phyloP scores from a whole-genome alignment of 163 green algal genomes.

The Scenedesmus sp. region DNA sequence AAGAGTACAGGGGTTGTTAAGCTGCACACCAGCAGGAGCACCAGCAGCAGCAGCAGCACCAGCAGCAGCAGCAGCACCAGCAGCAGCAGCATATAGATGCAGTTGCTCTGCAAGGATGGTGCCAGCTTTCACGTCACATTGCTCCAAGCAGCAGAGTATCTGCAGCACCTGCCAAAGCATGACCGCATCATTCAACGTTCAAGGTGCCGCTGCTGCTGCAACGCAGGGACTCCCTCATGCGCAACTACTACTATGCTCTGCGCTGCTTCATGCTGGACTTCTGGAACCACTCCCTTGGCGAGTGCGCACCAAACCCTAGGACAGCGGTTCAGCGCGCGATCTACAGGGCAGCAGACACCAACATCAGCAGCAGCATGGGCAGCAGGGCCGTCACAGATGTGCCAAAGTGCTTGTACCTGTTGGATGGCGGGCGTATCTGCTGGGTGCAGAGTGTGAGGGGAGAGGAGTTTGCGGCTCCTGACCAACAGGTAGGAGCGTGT shows the following conservation, averaged over 20 bases:
- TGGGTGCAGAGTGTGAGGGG: background rate
- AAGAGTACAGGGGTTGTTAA: too few relatives aligned
- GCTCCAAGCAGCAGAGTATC: too few relatives aligned
- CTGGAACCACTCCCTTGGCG: slow-evolving; percentile 2
- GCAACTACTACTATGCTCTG: background rate
- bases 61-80: too few relatives aligned
- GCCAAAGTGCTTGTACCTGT: slow-evolving; percentile 2
- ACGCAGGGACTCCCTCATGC: slow-evolving; percentile 42
- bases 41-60: too few relatives aligned
- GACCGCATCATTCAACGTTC: background rate
- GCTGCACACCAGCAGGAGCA: too few relatives aligned
- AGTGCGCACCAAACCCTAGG: slow-evolving; percentile 24
- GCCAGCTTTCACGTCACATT: too few relatives aligned
- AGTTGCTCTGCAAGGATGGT: too few relatives aligned
- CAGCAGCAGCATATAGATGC: too few relatives aligned
- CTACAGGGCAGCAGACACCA: background rate
- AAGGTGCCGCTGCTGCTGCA: background rate
- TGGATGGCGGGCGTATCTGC: background rate
- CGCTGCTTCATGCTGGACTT: slow-evolving; percentile 37
- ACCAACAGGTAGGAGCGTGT: background rate
- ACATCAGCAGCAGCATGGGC: background rate
- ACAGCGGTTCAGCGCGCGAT: background rate
- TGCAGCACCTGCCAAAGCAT: too few relatives aligned
- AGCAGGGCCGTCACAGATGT: background rate
- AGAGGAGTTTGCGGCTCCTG: background rate